Base-by-base conservation (phyloP, 148 eudicot genomes). In the Silene conica region DNA sequence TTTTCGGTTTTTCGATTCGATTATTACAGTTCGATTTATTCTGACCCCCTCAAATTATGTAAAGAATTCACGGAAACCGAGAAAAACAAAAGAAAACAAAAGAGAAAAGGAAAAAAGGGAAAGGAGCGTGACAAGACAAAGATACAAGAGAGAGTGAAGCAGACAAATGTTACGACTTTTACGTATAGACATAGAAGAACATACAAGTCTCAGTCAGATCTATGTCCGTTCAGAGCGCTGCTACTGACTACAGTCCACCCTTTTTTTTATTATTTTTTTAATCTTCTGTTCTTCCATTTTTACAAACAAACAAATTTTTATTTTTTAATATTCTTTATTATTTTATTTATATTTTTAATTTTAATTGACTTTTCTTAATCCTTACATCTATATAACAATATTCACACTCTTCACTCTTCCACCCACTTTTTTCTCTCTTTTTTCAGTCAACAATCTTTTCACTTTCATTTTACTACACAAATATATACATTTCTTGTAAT, bases 151-250 rank as follows among this genome's bases (percentile, higher is more conserved):
- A 38, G 78, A 74, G 74, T 74, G 82, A 65, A 58, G 71, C 68
- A 71, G 82, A 75, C 82, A 70, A 63, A 80, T 59, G 61, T 75
- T 70, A 75, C 75, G 78, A 80, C 78, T 70, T 79, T 79, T 80
- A 46, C 82, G 78, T 80, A 59, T 45, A 56, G 57, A 23, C 74
- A 76, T 74, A 45, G 75, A 74, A 52, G 34, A 61, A 63, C 62
- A 26, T 57, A 61, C 18, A 52, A 77, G 61, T 70, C 74, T 69
- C 75, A 70, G 82, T 70, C 82, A 71, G 75, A 80, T 75, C 75
- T 80, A 48, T 74, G 71, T 74, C 69, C 82, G 70, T 74, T 62
- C 45, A 41, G 28, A 62, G 63, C 58, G 70, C 63, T 63, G 48
- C n/a, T 18, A 72, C 74, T 0, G 59, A 59, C 65, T 48, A 72